phyloP scores from a whole-genome alignment of 805 yeast species.

The Spathaspora passalidarum region DNA sequence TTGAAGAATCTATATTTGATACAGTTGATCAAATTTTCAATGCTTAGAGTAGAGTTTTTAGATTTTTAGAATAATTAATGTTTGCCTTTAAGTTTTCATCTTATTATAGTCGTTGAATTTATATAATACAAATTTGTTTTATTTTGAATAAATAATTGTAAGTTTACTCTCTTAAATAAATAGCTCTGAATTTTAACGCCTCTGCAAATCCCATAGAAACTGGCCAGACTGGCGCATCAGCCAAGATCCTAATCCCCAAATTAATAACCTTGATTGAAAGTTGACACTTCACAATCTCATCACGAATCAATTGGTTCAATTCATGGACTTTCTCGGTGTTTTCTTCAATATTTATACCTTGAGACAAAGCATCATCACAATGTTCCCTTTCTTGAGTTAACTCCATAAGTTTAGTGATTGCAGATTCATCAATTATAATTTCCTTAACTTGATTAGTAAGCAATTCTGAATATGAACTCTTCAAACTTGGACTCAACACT shows the following conservation, averaged over 20 bases:
- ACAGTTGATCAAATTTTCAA: no score
- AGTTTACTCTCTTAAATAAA: conserved; percentile 9
- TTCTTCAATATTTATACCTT: conserved; percentile 1
- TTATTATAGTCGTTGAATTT: no score
- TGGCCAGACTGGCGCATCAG: conserved; percentile 89
- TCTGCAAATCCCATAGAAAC: conserved; percentile 76
- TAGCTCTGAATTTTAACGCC: conserved; percentile 61
- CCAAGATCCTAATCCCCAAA: conserved; percentile 70
- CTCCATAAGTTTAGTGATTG: conserved; percentile 50
- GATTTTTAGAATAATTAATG: no score
- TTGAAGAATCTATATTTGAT: no score
- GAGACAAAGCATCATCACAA: conserved; percentile 7
- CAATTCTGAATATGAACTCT: conserved; percentile 55
- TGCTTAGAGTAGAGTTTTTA: no score
- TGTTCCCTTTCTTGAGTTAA: conserved; percentile 10
- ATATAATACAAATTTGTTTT: not conserved
- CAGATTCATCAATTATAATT: conserved; percentile 36
- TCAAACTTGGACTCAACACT: conserved; percentile 50
- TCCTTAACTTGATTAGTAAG: conserved; percentile 58
- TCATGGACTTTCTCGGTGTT: conserved; percentile 30
- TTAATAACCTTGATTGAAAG: conserved; percentile 58
- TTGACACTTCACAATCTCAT: conserved; percentile 46
- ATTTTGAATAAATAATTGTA: not conserved
- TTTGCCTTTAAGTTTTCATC: no score
- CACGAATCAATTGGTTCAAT: conserved; percentile 38